Evolutionary conservation across 2,329 filamentous ascomycete species (phyloP), one percentile per base, ranked within the genome.

Genomic region (Penicillium sp.): DNA sequence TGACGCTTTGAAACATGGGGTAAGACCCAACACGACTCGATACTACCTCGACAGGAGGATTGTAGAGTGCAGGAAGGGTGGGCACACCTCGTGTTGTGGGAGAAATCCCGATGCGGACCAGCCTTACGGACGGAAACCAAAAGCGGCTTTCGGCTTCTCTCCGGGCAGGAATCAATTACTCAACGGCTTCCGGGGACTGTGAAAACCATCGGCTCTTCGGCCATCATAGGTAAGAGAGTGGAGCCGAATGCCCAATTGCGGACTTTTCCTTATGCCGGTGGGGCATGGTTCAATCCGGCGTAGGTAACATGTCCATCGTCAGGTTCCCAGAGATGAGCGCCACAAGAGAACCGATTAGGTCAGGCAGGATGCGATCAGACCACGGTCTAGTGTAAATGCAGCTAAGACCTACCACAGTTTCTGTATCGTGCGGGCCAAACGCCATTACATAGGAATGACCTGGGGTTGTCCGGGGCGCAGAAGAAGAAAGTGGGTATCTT

Each of bases 41-140:
- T n/a, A n/a, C n/a, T n/a, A n/a, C n/a, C n/a, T n/a, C n/a, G n/a
- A n/a, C n/a, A n/a, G n/a, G n/a, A n/a, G n/a, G n/a, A n/a, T n/a
- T n/a, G n/a, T n/a, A n/a, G n/a, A n/a, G n/a, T n/a, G n/a, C n/a
- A n/a, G n/a, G n/a, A n/a, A n/a, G n/a, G n/a, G n/a, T n/a, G n/a
- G n/a, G n/a, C n/a, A n/a, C 14, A 17, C 16, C 18, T 10, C 16
- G 14, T 30, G 25, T 32, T 29, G 33, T 25, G 32, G 10, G 17
- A 32, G 34, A 30, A 15, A 9, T 16, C 37, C 50, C 51, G 50
- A 60, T 51, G 38, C 57, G 56, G 57, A 36, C 54, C 52, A 50
- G 51, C 47, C 30, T 48, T 40, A 48, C 30, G n/a, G n/a, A n/a
- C n/a, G n/a, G n/a, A n/a, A n/a, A n/a, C n/a, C n/a, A n/a, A n/a